These are phyloP conservation scores for Ceratocystis alfenasii DNA, from an alignment of 2,329 filamentous ascomycete genomes.

Conservation along the genomic window DNA sequence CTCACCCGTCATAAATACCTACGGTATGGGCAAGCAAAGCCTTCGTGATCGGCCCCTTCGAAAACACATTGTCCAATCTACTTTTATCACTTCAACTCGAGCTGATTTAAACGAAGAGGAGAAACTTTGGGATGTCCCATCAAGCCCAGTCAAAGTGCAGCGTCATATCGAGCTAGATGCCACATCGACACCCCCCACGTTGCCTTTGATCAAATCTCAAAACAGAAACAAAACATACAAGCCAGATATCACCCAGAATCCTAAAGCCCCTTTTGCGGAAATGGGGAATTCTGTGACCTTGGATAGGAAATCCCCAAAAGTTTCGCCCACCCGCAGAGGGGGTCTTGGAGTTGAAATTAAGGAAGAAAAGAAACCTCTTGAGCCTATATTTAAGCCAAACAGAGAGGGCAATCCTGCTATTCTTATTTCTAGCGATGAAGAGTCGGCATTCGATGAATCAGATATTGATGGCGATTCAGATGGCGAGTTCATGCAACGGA, in stretches of 20 bases:
- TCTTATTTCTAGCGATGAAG: slow-evolving; percentile 16
- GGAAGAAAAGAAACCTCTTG: not conserved
- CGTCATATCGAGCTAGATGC: not conserved
- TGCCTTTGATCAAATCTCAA: not conserved
- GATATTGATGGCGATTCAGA: slow-evolving; percentile 2
- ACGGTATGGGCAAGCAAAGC: slow-evolving; percentile 3
- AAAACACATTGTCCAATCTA: not conserved
- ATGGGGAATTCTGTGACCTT: not conserved
- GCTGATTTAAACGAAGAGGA: not conserved
- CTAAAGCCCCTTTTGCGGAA: slow-evolving; percentile 2
- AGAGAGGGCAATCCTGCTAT: not conserved
- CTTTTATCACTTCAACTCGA: not conserved
- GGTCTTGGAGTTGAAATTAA: not conserved
- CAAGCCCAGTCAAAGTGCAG: not conserved
- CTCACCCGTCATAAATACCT: not conserved
- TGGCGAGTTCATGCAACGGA: slow-evolving; percentile 7
- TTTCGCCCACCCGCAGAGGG: not conserved
- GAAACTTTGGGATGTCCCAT: slow-evolving; percentile 9
- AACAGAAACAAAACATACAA: not conserved
- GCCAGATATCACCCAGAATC: not conserved
- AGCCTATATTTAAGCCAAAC: not conserved
- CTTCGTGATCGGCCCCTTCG: not conserved
- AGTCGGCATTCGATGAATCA: not conserved
- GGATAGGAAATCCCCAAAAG: not conserved
- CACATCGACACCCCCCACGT: not conserved